Evolutionary conservation across 2,329 filamentous ascomycete genomes (phyloP).

Genomic region (Pseudogymnoascus sp.): DNA sequence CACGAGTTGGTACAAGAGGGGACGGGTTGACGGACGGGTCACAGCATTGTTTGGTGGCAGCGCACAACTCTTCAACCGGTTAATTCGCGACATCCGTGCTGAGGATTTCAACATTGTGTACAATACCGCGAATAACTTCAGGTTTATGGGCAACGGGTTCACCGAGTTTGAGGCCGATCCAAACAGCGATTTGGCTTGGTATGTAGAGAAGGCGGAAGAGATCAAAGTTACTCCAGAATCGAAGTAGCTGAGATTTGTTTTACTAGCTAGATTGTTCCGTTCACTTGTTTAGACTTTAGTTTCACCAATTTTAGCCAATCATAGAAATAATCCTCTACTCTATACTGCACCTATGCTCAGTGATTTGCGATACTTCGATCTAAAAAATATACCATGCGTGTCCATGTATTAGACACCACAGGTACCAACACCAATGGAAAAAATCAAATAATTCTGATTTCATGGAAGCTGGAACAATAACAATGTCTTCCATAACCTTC

Average conservation of each 20-base stretch:
- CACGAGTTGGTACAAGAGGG: slow-evolving; percentile 42
- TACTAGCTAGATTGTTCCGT: neutral
- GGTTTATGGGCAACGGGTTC: slow-evolving; percentile 43
- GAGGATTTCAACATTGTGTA: slow-evolving; percentile 44
- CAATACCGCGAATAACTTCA: slow-evolving; percentile 36
- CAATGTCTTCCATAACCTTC: neutral
- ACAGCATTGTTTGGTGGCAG: slow-evolving; percentile 39
- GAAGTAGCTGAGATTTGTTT: neutral
- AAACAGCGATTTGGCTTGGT: slow-evolving; percentile 25
- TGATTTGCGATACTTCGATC: neutral
- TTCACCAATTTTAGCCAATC: neutral
- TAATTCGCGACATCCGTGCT: slow-evolving; percentile 34
- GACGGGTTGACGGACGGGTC: slow-evolving; percentile 35
- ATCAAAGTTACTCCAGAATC: neutral
- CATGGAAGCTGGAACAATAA: neutral
- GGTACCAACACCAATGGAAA: neutral
- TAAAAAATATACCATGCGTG: neutral
- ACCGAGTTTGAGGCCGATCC: slow-evolving; percentile 26
- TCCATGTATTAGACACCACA: neutral
- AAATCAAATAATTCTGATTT: neutral
- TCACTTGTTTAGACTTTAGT: neutral
- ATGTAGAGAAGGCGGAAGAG: slow-evolving; percentile 13
- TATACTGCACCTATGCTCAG: neutral
- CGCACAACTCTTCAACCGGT: slow-evolving; percentile 31
- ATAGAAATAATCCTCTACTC: neutral